Evolutionary conservation across 2,329 filamentous ascomycete species (phyloP).

Genomic region (Arthrocladium fulminans): DNA sequence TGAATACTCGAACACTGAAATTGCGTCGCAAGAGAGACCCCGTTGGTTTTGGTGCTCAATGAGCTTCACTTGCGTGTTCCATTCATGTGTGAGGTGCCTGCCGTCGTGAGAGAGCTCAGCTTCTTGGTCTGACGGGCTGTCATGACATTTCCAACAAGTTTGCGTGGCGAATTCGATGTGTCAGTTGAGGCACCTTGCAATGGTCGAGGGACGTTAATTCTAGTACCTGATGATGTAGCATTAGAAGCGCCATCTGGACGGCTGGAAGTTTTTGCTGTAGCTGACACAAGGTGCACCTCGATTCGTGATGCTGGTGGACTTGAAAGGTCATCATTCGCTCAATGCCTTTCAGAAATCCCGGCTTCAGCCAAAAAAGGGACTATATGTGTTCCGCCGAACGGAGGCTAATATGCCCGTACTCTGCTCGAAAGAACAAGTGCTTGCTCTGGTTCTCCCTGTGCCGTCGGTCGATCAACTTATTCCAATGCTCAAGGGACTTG

Average conservation of each 20-base stretch:
- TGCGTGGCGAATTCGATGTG: neutral
- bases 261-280: neutral
- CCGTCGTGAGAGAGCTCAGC: too few relatives aligned
- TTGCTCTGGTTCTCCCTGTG: neutral
- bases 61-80: too few relatives aligned
- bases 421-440: neutral
- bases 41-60: too few relatives aligned
- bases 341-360: neutral
- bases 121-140: too few relatives aligned
- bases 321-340: neutral
- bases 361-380: neutral
- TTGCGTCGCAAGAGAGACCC: too few relatives aligned
- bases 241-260: neutral
- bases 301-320: neutral
- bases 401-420: neutral
- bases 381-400: neutral
- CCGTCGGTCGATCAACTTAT: neutral
- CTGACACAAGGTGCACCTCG: neutral
- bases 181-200: neutral
- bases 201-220: neutral
- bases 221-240: neutral
- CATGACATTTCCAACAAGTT: too few relatives aligned
- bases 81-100: too few relatives aligned
- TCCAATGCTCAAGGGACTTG: neutral
- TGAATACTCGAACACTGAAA: too few relatives aligned